These are phyloP conservation scores for Pseudohyphozyma bogoriensis DNA, from an alignment of 768 basidiomycete genomes.

Conservation along the genomic window DNA sequence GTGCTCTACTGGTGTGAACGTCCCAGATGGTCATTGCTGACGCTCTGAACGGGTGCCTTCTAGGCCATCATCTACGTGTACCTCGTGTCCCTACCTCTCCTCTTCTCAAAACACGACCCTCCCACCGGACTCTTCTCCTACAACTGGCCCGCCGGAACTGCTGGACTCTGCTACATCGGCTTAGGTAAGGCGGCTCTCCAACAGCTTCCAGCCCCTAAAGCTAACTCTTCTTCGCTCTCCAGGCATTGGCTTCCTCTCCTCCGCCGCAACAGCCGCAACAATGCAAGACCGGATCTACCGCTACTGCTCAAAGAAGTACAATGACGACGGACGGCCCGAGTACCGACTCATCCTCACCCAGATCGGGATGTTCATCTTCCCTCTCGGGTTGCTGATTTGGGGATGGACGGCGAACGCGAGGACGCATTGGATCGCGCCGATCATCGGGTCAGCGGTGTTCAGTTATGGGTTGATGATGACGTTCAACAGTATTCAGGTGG, in stretches of 20 bases:
- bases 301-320: background rate
- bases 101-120: background rate
- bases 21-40: no score
- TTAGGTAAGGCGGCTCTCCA: background rate
- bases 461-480: slow-evolving; percentile 1
- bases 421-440: background rate
- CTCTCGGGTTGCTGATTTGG: slow-evolving; percentile 1
- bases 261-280: background rate
- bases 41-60: background rate
- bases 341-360: slow-evolving; percentile 14
- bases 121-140: background rate
- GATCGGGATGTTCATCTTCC: slow-evolving; percentile 13
- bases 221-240: background rate
- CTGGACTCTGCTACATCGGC: background rate
- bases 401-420: slow-evolving; percentile 6
- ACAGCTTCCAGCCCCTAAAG: no score
- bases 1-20: no score
- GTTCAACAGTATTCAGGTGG: background rate
- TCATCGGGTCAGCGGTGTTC: slow-evolving; percentile 1
- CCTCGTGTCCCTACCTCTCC: slow-evolving; percentile 3
- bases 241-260: slow-evolving; percentile 5
- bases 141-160: background rate
- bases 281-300: slow-evolving; percentile 1
- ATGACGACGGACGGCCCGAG: background rate
- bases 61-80: slow-evolving; percentile 7